Conservation (phyloP, 345 rosid genomes). For the Triadica sebifera region DNA sequence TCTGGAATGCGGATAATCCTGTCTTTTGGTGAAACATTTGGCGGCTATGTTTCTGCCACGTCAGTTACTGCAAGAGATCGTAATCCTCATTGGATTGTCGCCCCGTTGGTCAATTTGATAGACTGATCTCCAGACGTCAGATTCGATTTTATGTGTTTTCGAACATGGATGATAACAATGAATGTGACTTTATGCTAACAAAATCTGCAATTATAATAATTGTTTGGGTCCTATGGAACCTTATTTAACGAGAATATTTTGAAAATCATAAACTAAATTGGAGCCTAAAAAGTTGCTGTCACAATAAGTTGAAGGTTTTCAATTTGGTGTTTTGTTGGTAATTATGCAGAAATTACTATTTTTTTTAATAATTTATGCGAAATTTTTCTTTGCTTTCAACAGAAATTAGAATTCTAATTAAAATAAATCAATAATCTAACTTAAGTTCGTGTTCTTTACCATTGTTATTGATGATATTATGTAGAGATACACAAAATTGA, state of each 20-base stretch:
- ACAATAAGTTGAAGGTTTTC: no score
- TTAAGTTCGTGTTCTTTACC: no score
- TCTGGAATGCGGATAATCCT: background rate
- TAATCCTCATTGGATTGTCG: background rate
- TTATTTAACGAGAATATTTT: background rate
- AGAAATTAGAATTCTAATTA: no score
- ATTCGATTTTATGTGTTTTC: background rate
- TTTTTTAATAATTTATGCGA: no score
- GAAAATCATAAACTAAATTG: no score
- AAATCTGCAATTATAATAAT: background rate
- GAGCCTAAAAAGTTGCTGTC: no score
- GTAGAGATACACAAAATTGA: no score
- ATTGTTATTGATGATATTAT: no score
- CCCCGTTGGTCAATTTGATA: background rate
- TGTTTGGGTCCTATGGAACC: background rate
- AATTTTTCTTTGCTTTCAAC: no score
- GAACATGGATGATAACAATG: background rate
- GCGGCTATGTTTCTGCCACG: slow-evolving; percentile 4
- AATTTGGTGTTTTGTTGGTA: no score
- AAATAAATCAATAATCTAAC: no score
- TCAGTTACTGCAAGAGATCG: background rate
- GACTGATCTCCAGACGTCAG: background rate
- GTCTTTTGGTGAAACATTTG: background rate
- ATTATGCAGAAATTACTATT: no score
- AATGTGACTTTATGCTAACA: background rate